Conservation (phyloP, 139 green algal species). For the Coelastrella sp. region DNA sequence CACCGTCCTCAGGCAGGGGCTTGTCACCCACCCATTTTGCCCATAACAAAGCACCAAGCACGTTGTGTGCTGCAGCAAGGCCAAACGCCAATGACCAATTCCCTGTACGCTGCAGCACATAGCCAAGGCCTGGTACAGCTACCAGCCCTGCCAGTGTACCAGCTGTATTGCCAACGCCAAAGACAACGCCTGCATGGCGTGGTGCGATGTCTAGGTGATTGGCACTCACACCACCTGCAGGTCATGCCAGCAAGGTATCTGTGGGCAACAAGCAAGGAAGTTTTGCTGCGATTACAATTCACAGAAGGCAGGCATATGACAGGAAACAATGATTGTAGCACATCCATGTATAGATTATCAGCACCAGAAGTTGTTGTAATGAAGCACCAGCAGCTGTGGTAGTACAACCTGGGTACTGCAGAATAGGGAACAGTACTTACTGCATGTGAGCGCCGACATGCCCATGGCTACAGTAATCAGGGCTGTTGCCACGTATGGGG, state of each 20-base stretch:
- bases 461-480: slow-evolving; percentile 80
- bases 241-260: no score
- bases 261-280: background rate
- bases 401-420: no score
- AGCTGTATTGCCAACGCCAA: slow-evolving; percentile 81
- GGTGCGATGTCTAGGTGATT: slow-evolving; percentile 86
- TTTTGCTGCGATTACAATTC: no score
- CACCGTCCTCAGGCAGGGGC: slow-evolving; percentile 46
- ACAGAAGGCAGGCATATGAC: background rate
- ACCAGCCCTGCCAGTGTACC: slow-evolving; percentile 80
- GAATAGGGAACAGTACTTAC: no score
- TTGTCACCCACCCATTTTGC: slow-evolving; percentile 42
- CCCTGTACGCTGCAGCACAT: slow-evolving; percentile 45
- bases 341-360: no score
- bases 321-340: no score
- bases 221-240: slow-evolving; percentile 67
- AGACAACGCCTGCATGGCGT: slow-evolving; percentile 78
- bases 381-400: no score
- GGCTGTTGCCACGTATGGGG: slow-evolving; percentile 55
- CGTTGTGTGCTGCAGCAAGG: slow-evolving; percentile 48
- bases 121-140: slow-evolving; percentile 47
- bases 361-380: no score
- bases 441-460: slow-evolving; percentile 75
- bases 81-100: slow-evolving; percentile 53
- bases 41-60: slow-evolving; percentile 47